phyloP scores from a whole-genome alignment of 2,329 filamentous ascomycete species.

The Pyricularia sp. region DNA sequence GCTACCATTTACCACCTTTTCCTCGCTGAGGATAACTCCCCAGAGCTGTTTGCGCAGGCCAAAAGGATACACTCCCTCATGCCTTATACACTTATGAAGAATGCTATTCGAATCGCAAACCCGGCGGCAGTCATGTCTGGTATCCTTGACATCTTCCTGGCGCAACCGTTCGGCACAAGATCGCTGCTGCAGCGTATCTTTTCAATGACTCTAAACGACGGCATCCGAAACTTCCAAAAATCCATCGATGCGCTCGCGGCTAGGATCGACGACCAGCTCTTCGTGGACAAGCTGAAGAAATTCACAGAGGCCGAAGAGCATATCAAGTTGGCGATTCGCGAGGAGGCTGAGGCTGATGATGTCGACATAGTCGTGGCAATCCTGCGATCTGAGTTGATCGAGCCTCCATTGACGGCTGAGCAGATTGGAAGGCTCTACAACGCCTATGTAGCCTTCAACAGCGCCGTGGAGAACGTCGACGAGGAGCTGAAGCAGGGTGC shows the following conservation, averaged over 20 bases:
- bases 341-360: conserved; percentile 63
- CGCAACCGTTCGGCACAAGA: conserved; percentile 84
- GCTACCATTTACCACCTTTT: conserved; percentile 96
- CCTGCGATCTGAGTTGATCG: conserved; percentile 66
- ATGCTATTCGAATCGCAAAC: conserved; percentile 93
- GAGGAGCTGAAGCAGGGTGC: conserved; percentile 83
- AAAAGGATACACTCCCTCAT: conserved; percentile 92
- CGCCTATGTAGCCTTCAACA: conserved; percentile 93
- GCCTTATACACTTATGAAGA: conserved; percentile 88
- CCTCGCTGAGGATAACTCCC: conserved; percentile 94
- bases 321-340: conserved; percentile 63
- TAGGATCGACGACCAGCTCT: conserved; percentile 73
- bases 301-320: conserved; percentile 71
- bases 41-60: conserved; percentile 87
- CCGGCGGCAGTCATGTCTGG: conserved; percentile 96
- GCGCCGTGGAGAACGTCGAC: conserved; percentile 83
- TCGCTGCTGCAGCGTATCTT: conserved; percentile 94
- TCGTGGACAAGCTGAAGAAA: conserved; percentile 71
- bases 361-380: conserved; percentile 83
- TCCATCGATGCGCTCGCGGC: conserved; percentile 68
- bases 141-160: conserved; percentile 87
- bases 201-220: conserved; percentile 81
- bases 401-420: conserved; percentile 59
- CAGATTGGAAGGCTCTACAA: conserved; percentile 86
- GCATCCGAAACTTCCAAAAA: conserved; percentile 77